Conservation (phyloP, 345 rosid species). For the Geranium rotundifolium region DNA sequence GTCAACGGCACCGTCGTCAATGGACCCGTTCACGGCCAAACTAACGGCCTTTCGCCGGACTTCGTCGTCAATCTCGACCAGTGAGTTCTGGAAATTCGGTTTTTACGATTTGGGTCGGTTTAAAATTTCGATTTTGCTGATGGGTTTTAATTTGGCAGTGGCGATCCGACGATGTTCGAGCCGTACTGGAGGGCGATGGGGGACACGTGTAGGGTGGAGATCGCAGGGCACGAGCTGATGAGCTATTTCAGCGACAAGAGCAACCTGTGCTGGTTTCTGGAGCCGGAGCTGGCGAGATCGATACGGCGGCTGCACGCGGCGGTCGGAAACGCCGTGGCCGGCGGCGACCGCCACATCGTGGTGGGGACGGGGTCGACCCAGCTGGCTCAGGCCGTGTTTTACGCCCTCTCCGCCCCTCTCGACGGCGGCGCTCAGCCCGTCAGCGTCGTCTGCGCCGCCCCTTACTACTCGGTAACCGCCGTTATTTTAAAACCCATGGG, state of each 20-base stretch:
- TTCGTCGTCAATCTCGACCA: conserved; percentile 30
- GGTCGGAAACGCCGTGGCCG: conserved; percentile 49
- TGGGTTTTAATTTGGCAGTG: conserved; percentile 27
- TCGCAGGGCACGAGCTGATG: conserved; percentile 57
- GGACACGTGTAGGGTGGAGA: conserved; percentile 51
- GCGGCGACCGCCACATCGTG: conserved; percentile 38
- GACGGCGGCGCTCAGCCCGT: conserved; percentile 26
- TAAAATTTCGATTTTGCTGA: not conserved
- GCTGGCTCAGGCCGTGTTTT: conserved; percentile 61
- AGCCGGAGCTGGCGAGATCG: conserved; percentile 46
- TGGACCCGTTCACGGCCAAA: no score
- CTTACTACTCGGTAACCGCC: conserved; percentile 69
- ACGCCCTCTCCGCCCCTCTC: conserved; percentile 41
- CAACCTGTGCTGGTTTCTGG: conserved; percentile 69
- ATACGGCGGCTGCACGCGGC: conserved; percentile 48
- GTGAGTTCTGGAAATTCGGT: conserved; percentile 11
- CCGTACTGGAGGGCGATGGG: conserved; percentile 57
- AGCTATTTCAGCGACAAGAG: conserved; percentile 61
- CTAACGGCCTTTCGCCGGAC: conserved; percentile 5
- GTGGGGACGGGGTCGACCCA: conserved; percentile 90
- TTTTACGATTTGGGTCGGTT: not conserved
- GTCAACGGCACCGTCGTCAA: no score
- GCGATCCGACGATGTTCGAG: conserved; percentile 79
- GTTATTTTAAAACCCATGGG: no score
- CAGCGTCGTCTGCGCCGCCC: conserved; percentile 77